Evolutionary conservation across 2,329 filamentous ascomycete species (phyloP), one percentile per base, ranked within the genome.

Genomic region (Neonectria sp.): DNA sequence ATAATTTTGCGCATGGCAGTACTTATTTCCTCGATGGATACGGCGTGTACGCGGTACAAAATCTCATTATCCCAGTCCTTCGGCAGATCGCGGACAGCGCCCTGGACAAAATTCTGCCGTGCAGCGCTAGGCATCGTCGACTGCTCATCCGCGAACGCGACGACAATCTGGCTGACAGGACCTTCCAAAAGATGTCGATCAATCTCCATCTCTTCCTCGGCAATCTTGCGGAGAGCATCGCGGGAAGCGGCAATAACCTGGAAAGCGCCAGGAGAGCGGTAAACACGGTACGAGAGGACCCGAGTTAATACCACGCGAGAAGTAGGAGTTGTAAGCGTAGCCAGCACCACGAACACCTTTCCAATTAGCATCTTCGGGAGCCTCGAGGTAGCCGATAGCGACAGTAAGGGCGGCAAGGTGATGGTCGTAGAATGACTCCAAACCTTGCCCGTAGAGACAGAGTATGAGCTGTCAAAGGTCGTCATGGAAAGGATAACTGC

Each of bases 341-440:
- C 96, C 96, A 49, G 94, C 96, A 63, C 96, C 96, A 53, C 96
- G 94, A 55, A 98, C 93, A 0, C 94, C 94, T 69, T 92, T 92
- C 95, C 96, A 98, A 35, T 99, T 89, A 1, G 96, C 96, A 0
- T 96, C 96, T 81, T 99, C 96, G 21, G 97, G 93, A 1, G 95
- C 91, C 77, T 98, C 95, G 68, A 99, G 91, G 78, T 98, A 98
- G 24, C 95, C 91, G 56, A 95, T 90, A 1, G 95, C 95, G 8
- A 99, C 95, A 79, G 97, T 89, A 58, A 97, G 87, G 2, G 95
- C 91, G 0, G 96, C 95, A 1, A 98, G 86, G 17, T 90, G 88
- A 0, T 95, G 91, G 75, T 98, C 92, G 4, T 88, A 86, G 77
- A 92, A 95, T 0, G 92, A 93, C 27, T 89, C 87, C 17, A 95